phyloP scores from a whole-genome alignment of 1,284 basidiomycete species.

The Rhodotorula sp. region DNA sequence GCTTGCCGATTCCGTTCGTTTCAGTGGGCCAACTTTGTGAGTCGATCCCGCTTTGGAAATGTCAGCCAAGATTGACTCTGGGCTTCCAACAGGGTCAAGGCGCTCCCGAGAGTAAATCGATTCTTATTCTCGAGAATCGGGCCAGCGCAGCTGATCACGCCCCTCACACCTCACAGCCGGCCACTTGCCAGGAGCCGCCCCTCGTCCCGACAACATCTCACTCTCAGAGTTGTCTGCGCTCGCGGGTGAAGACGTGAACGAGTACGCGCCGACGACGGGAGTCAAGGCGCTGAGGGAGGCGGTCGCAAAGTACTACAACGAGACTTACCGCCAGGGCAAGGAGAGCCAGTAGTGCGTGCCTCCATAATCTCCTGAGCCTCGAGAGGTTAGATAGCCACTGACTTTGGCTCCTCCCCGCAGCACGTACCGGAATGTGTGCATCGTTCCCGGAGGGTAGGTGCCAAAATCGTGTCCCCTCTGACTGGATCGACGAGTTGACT shows the following conservation, averaged over 20 bases:
- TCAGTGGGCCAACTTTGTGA: conserved; percentile 72
- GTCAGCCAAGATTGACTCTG: background rate
- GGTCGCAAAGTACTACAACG: conserved; percentile 82
- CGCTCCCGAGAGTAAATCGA: conserved; percentile 63
- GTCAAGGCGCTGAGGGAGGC: conserved; percentile 60
- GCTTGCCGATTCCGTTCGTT: background rate
- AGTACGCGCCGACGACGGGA: conserved; percentile 90
- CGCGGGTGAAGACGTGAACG: conserved; percentile 60
- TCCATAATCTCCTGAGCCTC: no score
- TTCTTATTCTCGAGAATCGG: no score
- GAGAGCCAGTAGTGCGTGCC: conserved; percentile 54
- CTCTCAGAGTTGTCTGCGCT: conserved; percentile 55
- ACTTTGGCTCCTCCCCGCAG: conserved; percentile 53
- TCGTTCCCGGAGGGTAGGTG: conserved; percentile 43
- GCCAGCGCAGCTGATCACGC: background rate
- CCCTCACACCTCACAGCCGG: background rate
- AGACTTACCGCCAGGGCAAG: conserved; percentile 77
- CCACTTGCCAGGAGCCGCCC: conserved; percentile 71
- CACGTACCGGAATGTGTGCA: conserved; percentile 72
- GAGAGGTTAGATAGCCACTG: background rate
- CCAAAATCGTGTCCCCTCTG: background rate
- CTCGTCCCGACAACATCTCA: conserved; percentile 61
- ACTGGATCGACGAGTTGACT: conserved; percentile 39
- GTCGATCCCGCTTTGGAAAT: background rate
- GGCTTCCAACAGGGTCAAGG: conserved; percentile 60